Evolutionary conservation across 2,329 filamentous ascomycete species (phyloP).

Genomic region (Aureobasidium sp.): DNA sequence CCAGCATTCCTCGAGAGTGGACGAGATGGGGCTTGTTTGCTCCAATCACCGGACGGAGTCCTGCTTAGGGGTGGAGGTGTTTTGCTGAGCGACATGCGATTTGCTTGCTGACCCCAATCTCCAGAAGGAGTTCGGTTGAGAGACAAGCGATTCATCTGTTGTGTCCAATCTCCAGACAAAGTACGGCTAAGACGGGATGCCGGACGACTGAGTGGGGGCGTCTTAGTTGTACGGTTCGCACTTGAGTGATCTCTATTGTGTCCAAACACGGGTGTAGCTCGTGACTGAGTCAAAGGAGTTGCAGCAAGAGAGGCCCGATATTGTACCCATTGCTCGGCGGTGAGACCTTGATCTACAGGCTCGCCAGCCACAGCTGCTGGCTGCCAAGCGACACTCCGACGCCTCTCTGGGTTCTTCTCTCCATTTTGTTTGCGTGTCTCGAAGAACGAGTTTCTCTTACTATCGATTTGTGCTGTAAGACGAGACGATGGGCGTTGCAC

Average conservation of each 20-base stretch:
- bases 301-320: conserved; percentile 58
- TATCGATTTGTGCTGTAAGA: not conserved
- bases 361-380: conserved; percentile 53
- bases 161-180: conserved; percentile 15
- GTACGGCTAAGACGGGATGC: conserved; percentile 20
- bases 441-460: conserved; percentile 29
- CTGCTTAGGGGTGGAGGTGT: conserved; percentile 27
- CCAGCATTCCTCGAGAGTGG: conserved; percentile 55
- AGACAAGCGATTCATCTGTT: conserved; percentile 27
- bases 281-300: conserved; percentile 39
- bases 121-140: conserved; percentile 37
- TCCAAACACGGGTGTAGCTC: conserved; percentile 10
- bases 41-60: conserved; percentile 26
- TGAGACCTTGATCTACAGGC: conserved; percentile 49
- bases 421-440: conserved; percentile 23
- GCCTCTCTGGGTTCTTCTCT: conserved; percentile 39
- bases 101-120: conserved; percentile 36
- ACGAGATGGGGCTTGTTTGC: conserved; percentile 25
- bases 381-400: conserved; percentile 71
- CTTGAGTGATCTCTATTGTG: conserved; percentile 4
- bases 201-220: conserved; percentile 26
- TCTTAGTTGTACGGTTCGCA: not conserved
- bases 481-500: conserved; percentile 16
- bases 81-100: conserved; percentile 12
- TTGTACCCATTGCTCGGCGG: conserved; percentile 76